A percentile compares a stretch with the other conserved stretches of the same genome.
These are phyloP conservation scores for Suillus clintonianus DNA, from an alignment of 768 basidiomycete genomes.

Conservation along the genomic window DNA sequence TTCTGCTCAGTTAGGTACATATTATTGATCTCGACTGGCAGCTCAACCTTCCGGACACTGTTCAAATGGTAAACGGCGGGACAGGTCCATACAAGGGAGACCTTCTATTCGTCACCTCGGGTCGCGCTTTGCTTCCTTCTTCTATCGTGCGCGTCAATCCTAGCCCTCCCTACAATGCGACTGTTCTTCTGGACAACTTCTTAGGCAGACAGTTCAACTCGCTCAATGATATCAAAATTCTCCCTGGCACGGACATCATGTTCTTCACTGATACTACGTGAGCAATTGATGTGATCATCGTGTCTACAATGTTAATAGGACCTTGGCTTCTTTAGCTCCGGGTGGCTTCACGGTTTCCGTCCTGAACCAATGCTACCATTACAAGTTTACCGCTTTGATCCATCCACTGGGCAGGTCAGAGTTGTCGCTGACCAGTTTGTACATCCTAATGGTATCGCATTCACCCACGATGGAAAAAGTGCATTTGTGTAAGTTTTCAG, in stretches of 20 bases:
- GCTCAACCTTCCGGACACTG: constrained; percentile 57
- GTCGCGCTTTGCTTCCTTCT: constrained; percentile 62
- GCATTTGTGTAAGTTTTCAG: constrained; percentile 59
- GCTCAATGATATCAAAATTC: constrained; percentile 75
- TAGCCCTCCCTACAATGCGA: constrained; percentile 59
- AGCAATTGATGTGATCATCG: constrained; percentile 12
- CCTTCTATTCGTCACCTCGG: constrained; percentile 63
- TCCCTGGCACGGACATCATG: constrained; percentile 61
- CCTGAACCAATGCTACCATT: constrained; percentile 64
- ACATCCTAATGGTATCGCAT: constrained; percentile 73
- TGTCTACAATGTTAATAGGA: too few relatives aligned
- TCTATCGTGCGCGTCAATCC: constrained; percentile 68
- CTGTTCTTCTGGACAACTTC: constrained; percentile 74
- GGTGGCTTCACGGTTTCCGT: constrained; percentile 66
- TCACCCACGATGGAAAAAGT: constrained; percentile 59
- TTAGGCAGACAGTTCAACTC: constrained; percentile 83
- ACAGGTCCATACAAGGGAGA: constrained; percentile 24
- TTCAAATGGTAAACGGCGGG: constrained; percentile 73
- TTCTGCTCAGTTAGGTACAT: not conserved
- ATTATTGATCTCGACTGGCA: constrained; percentile 25
- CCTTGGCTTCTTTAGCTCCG: constrained; percentile 45
- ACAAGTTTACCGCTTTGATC: constrained; percentile 79
- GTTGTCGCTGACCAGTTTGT: constrained; percentile 77
- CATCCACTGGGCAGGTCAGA: constrained; percentile 59
- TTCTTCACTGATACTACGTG: constrained; percentile 80